Base-by-base conservation (phyloP, 192 early-diverging fungal species). In the Thamnidium elegans region DNA sequence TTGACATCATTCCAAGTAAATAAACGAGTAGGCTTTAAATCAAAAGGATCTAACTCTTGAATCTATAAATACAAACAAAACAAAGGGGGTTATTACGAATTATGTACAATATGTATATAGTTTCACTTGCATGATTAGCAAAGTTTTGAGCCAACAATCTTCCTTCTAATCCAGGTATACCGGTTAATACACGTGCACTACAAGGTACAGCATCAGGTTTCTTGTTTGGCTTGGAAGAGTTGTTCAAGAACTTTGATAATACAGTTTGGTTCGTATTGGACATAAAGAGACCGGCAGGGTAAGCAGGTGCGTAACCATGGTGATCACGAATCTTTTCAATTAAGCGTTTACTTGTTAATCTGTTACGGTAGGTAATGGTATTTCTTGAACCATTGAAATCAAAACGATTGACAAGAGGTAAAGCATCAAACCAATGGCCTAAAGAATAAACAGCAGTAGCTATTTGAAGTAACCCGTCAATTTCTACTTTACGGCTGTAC, bases 401-500 rank as follows among this genome's bases (percentile, higher is more conserved):
- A 73, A 91, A 83, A 59, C 84, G 82, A 58, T 82, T 89, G 47
- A 91, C 80, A 13, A 89, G 74, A 21, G 90, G 90, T 63, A 89
- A 74, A 81, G 76, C 81, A 65, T 91, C 90, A 76, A 91, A 84
- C 76, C 86, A 84, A 64, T 89, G 86, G 11, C 84, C 87, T 56
- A 87, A 89, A 3, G 75, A 72, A 56, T 86, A 91, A 19, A 74
- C 79, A 7, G 79, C 79, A n/a, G 88, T 89, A 7, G 80, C 87
- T 59, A 81, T 86, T 76, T 89, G 83, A 9, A 80, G 71, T 44
- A 85, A 79, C 5, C 87, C 83, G 51, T 85, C 76, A 31, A 72
- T 62, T 47, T 77, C 74, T 13, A 79, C 73, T 74, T 81, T 85
- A 34, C 84, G 80, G 15, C 78, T 81, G 43, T 87, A 89, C 45